These are phyloP conservation scores for Mycena galericulata DNA, from an alignment of 768 basidiomycete species.

Conservation along the genomic window DNA sequence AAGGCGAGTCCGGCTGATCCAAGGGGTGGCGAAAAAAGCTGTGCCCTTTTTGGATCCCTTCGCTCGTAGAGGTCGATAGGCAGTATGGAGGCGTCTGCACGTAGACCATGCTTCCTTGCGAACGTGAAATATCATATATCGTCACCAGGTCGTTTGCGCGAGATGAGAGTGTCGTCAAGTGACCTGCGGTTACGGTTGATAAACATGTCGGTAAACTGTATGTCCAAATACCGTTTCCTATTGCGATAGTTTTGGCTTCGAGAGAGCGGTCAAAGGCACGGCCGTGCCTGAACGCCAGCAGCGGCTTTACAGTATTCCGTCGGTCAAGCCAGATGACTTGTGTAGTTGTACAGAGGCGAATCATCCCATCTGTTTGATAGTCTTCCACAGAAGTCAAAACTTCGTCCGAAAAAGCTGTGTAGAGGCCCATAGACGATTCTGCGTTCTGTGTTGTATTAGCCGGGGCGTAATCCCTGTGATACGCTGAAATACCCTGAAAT, in stretches of 20 bases:
- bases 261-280: slow-evolving; percentile 73
- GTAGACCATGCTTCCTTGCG: slow-evolving; percentile 56
- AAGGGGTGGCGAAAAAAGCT: slow-evolving; percentile 50
- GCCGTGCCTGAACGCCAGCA: slow-evolving; percentile 72
- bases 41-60: slow-evolving; percentile 45
- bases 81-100: slow-evolving; percentile 58
- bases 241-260: slow-evolving; percentile 51
- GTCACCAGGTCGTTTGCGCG: slow-evolving; percentile 68
- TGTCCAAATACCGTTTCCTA: slow-evolving; percentile 45
- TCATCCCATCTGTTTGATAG: slow-evolving; percentile 53
- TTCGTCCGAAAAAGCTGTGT: slow-evolving; percentile 50
- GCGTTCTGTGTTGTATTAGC: slow-evolving; percentile 44
- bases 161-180: slow-evolving; percentile 69
- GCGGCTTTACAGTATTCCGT: slow-evolving; percentile 65
- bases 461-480: neutral
- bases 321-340: slow-evolving; percentile 79
- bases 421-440: slow-evolving; percentile 44
- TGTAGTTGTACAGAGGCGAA: slow-evolving; percentile 69
- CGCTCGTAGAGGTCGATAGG: slow-evolving; percentile 45
- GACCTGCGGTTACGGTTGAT: slow-evolving; percentile 47
- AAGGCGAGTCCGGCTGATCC: slow-evolving; percentile 30
- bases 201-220: neutral
- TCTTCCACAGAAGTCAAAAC: slow-evolving; percentile 68
- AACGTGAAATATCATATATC: slow-evolving; percentile 70
- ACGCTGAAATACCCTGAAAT: slow-evolving; percentile 64